Evolutionary conservation across 1,139 yeast species (phyloP).

Genomic region (Pneumocystis wakefieldiae): DNA sequence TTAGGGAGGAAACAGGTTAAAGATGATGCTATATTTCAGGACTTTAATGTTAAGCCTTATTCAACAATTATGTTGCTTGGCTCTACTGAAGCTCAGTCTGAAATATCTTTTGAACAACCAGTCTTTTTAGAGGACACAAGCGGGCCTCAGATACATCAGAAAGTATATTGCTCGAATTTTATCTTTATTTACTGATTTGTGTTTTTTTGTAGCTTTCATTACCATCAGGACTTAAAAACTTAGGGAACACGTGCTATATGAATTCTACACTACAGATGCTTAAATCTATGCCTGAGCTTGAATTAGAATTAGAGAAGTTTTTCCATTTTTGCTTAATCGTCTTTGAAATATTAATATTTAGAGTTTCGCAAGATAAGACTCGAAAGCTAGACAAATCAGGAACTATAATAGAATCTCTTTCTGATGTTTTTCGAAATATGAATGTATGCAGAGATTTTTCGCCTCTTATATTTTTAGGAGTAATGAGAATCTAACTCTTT

Average conservation of each 20-base stretch:
- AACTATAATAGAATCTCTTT: constrained; percentile 4
- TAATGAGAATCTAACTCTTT: background rate
- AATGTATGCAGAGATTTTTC: background rate
- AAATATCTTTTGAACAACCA: constrained; percentile 40
- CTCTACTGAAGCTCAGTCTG: constrained; percentile 61
- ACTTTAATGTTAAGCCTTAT: constrained; percentile 62
- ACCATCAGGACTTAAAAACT: constrained; percentile 73
- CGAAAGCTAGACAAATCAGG: background rate
- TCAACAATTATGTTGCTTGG: constrained; percentile 82
- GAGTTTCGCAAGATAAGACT: background rate
- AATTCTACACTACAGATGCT: constrained; percentile 79
- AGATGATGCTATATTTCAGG: constrained; percentile 20
- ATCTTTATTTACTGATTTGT: constrained; percentile 14
- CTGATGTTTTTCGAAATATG: constrained; percentile 24
- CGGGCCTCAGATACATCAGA: constrained; percentile 30
- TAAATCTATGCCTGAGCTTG: constrained; percentile 49
- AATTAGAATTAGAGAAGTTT: constrained; percentile 20
- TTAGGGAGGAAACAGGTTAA: constrained; percentile 6
- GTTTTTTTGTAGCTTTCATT: constrained; percentile 23
- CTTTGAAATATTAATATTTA: background rate
- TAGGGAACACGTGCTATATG: constrained; percentile 83
- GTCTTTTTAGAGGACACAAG: constrained; percentile 60
- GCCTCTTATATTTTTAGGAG: constrained; percentile 41
- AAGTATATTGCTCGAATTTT: constrained; percentile 11
- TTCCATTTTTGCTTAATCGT: background rate